phyloP scores from a whole-genome alignment of 1,139 yeast species.

The Saccharomyces hybrid region DNA sequence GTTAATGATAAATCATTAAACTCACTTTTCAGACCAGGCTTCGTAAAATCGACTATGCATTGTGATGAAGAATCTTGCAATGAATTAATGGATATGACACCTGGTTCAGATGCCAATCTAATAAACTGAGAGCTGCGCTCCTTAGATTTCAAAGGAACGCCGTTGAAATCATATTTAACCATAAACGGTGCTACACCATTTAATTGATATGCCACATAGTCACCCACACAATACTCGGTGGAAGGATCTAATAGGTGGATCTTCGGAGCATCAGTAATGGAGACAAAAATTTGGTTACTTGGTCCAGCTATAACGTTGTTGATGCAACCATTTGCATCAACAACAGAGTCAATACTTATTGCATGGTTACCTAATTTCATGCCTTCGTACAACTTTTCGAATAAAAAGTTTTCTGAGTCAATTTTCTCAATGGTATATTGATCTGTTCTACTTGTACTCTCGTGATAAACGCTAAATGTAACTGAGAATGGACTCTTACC shows the following conservation, averaged over 20 bases:
- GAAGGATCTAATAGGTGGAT: constrained; percentile 40
- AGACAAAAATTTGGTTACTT: constrained; percentile 36
- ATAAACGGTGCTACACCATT: constrained; percentile 76
- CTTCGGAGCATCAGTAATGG: constrained; percentile 71
- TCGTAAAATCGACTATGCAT: constrained; percentile 57
- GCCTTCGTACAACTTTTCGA: constrained; percentile 37
- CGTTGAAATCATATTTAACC: constrained; percentile 67
- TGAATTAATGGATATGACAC: constrained; percentile 58
- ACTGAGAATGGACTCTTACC: constrained; percentile 64
- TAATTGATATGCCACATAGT: constrained; percentile 66
- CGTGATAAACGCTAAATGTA: constrained; percentile 46
- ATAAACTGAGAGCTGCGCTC: constrained; percentile 49
- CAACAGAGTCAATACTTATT: constrained; percentile 47
- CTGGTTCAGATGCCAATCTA: constrained; percentile 76
- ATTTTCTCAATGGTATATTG: constrained; percentile 34
- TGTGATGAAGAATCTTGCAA: constrained; percentile 69
- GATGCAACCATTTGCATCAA: constrained; percentile 66
- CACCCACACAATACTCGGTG: constrained; percentile 80
- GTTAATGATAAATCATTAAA: constrained; percentile 41
- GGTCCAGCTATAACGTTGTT: constrained; percentile 35
- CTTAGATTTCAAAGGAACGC: constrained; percentile 48
- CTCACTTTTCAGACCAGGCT: constrained; percentile 32
- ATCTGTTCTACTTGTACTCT: constrained; percentile 42
- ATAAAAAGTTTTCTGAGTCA: constrained; percentile 29
- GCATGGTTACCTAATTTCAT: constrained; percentile 49